phyloP scores from a whole-genome alignment of 176 grass and related monocot species.

The Aegilops umbellulata region DNA sequence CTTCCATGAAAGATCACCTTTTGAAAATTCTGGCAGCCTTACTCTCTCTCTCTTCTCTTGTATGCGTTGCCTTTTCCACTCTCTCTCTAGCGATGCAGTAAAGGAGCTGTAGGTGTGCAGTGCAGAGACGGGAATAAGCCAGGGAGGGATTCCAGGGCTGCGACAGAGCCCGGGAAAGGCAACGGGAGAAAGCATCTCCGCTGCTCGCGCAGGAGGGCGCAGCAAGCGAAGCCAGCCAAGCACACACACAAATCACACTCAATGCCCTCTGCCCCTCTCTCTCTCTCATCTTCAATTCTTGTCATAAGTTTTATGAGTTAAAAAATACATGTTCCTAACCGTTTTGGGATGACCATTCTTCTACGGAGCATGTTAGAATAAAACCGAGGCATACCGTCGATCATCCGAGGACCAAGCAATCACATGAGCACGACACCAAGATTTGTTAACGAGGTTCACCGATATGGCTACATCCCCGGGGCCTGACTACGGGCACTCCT shows the following conservation, averaged over 20 bases:
- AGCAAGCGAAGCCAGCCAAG: neutral
- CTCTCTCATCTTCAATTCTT: neutral
- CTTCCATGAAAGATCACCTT: neutral
- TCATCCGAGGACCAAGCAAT: too few relatives aligned
- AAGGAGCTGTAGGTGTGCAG: neutral
- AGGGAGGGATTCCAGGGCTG: neutral
- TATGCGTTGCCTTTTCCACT: neutral
- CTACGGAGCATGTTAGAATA: too few relatives aligned
- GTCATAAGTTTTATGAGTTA: too few relatives aligned
- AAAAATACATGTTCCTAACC: too few relatives aligned
- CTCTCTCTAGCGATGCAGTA: neutral
- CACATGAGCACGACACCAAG: too few relatives aligned
- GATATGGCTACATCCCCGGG: too few relatives aligned
- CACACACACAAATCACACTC: neutral
- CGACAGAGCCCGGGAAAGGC: neutral
- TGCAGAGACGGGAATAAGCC: constrained; percentile 6
- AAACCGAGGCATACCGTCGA: too few relatives aligned
- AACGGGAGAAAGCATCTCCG: neutral
- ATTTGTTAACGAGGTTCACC: too few relatives aligned
- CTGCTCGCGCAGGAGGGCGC: neutral
- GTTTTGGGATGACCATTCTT: too few relatives aligned
- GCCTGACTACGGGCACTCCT: too few relatives aligned
- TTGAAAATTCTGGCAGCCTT: constrained; percentile 18
- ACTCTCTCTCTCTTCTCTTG: neutral
- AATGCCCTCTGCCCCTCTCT: neutral